Evolutionary conservation across 305 asterid species (phyloP).

Genomic region (Salvia sclarea): DNA sequence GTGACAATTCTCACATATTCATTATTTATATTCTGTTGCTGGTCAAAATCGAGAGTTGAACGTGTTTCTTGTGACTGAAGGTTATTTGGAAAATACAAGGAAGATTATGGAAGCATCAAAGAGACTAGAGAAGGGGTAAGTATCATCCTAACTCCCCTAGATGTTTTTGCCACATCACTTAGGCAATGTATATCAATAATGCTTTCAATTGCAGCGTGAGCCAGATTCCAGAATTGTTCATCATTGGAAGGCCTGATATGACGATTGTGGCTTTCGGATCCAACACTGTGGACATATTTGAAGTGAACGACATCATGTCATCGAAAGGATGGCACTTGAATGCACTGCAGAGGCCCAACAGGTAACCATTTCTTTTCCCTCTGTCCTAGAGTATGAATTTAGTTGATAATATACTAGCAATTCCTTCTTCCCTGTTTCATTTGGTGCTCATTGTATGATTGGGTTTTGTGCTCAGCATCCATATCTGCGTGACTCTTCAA

Average conservation of each 20-base stretch:
- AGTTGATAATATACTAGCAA: neutral
- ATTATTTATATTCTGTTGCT: slow-evolving; percentile 22
- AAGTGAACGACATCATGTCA: slow-evolving; percentile 85
- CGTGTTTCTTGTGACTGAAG: slow-evolving; percentile 44
- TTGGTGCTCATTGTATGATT: slow-evolving; percentile 1
- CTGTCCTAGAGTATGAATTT: neutral
- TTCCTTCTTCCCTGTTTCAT: neutral
- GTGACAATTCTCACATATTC: slow-evolving; percentile 34
- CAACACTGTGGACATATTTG: slow-evolving; percentile 74
- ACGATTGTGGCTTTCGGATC: slow-evolving; percentile 96
- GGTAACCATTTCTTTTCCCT: slow-evolving; percentile 44
- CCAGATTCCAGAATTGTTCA: slow-evolving; percentile 66
- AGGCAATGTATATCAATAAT: neutral
- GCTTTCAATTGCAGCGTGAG: slow-evolving; percentile 49
- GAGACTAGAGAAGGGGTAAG: slow-evolving; percentile 81
- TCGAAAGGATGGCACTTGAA: slow-evolving; percentile 97
- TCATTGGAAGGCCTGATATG: slow-evolving; percentile 96
- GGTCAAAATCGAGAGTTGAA: slow-evolving; percentile 18
- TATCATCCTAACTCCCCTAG: slow-evolving; percentile 1
- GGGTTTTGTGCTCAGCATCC: slow-evolving; percentile 64
- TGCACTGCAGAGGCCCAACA: slow-evolving; percentile 95
- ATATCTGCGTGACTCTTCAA: slow-evolving; percentile 95
- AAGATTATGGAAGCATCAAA: slow-evolving; percentile 94
- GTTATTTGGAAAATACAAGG: slow-evolving; percentile 85
- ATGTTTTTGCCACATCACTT: neutral